These are phyloP conservation scores for Heliamphora pulchella DNA, from an alignment of 179 eudicot species.

Conservation along the genomic window DNA sequence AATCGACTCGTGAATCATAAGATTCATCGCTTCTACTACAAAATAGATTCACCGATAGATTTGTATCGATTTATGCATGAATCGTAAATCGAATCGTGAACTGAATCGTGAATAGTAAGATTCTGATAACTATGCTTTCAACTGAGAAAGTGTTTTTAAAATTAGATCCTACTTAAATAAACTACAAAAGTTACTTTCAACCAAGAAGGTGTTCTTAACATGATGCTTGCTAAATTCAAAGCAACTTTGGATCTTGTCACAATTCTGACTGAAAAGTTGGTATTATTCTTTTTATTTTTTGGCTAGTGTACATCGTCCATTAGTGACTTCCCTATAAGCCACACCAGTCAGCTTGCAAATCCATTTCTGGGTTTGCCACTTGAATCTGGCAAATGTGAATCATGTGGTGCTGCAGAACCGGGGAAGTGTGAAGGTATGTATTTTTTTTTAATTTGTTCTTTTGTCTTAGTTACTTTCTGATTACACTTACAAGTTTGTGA, in stretches of 20 bases:
- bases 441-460: slow-evolving; percentile 12
- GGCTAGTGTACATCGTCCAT: slow-evolving; percentile 69
- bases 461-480: slow-evolving; percentile 5
- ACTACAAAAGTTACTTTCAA: not conserved
- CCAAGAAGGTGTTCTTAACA: not conserved
- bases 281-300: not conserved
- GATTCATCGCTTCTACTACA: too few relatives aligned
- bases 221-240: not conserved
- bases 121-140: not conserved
- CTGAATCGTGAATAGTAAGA: too few relatives aligned
- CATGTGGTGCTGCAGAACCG: slow-evolving; percentile 90
- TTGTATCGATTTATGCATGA: too few relatives aligned
- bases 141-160: not conserved
- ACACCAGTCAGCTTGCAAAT: slow-evolving; percentile 81
- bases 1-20: too few relatives aligned
- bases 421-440: slow-evolving; percentile 84
- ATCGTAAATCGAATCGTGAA: too few relatives aligned
- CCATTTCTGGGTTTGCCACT: slow-evolving; percentile 94
- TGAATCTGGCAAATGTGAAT: slow-evolving; percentile 71
- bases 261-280: not conserved
- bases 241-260: not conserved
- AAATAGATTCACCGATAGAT: too few relatives aligned
- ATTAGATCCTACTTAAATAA: not conserved
- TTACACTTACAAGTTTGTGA: not conserved
- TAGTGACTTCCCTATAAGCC: slow-evolving; percentile 79